These are phyloP conservation scores for Agaricus subrufescens DNA, from an alignment of 768 basidiomycete species.

Conservation along the genomic window DNA sequence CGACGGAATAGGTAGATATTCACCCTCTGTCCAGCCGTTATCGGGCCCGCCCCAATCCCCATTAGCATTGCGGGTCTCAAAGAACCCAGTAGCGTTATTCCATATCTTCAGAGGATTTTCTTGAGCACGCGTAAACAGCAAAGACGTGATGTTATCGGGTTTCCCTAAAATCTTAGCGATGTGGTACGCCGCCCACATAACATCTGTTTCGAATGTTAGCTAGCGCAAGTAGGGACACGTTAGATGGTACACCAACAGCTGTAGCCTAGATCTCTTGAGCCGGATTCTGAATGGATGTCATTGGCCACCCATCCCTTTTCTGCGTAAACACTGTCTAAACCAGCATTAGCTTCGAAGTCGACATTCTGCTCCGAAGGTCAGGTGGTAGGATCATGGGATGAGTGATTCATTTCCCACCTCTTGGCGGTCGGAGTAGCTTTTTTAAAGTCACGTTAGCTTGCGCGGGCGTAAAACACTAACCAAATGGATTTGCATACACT, in stretches of 20 bases:
- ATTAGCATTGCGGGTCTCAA: constrained; percentile 69
- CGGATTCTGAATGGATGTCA: constrained; percentile 75
- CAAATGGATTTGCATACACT: constrained; percentile 31
- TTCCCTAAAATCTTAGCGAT: constrained; percentile 53
- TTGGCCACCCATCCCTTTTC: constrained; percentile 70
- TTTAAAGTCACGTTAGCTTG: constrained; percentile 48
- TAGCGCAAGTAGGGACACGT: background rate
- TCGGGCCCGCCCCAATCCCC: constrained; percentile 69
- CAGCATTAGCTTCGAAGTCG: constrained; percentile 77
- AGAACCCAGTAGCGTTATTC: constrained; percentile 68
- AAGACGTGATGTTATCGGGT: constrained; percentile 36
- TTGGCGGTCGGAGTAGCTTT: constrained; percentile 48
- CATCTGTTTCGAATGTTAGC: constrained; percentile 39
- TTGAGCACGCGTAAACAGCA: constrained; percentile 51
- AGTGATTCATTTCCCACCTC: constrained; percentile 36
- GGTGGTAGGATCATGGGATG: background rate
- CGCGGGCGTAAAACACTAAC: too few species aligned
- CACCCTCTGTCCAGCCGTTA: constrained; percentile 78
- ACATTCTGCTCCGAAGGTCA: constrained; percentile 41
- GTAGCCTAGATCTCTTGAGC: constrained; percentile 73
- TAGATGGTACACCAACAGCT: constrained; percentile 45
- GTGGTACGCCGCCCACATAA: constrained; percentile 70
- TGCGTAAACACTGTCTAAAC: constrained; percentile 50
- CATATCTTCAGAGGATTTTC: constrained; percentile 56
- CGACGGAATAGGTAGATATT: background rate